Evolutionary conservation across 1,284 basidiomycete genomes (phyloP), one percentile per base, ranked within the genome.

Genomic region (Neolentinus lepideus): DNA sequence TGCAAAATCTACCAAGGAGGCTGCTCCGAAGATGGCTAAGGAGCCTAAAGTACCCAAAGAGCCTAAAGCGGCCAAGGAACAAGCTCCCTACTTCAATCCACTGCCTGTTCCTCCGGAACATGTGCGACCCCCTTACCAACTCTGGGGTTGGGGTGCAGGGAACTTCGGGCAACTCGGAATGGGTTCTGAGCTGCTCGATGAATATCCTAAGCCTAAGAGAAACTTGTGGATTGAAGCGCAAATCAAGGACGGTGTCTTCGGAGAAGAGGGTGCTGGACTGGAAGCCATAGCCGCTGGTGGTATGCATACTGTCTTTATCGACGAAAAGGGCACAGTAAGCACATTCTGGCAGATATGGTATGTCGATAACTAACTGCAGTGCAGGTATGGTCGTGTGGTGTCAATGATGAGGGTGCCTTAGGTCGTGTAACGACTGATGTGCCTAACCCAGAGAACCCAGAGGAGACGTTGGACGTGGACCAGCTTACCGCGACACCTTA

Each of bases 361-460:
- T 9, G 46, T 45, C 12, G 29, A 51, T 46, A 35, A 54, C 31
- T 58, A 25, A 43, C 51, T 25, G 51, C 52, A 51, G 55, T 46
- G 38, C 64, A 92, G 90, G 75, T 92, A 22, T 90, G 89, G 83
- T 88, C 90, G 9, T 94, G 89, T 72, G 94, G 94, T 50, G 86
- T 92, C 60, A 97, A 98, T 68, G 94, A 98, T 67, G 89, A 93
- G 63, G 94, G 91, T 54, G 90, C 92, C 38, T 80, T 98, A 25
- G 94, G 95, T n/a, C 83, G 93, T 57, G 69, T 82, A 57, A 94
- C 92, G 1, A 74, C 78, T 53, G 80, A 88, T 56, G 77, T 90
- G 36, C 80, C 85, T 9, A 83, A 92, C 65, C 83, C 84, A 48
- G 73, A 81, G 24, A 79, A 85, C 52, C 78, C 82, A 6, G 79